Evolutionary conservation across 1,139 yeast genomes (phyloP), one percentile per base, ranked within the genome.

Genomic region (Kurtzmaniella natalensis): DNA sequence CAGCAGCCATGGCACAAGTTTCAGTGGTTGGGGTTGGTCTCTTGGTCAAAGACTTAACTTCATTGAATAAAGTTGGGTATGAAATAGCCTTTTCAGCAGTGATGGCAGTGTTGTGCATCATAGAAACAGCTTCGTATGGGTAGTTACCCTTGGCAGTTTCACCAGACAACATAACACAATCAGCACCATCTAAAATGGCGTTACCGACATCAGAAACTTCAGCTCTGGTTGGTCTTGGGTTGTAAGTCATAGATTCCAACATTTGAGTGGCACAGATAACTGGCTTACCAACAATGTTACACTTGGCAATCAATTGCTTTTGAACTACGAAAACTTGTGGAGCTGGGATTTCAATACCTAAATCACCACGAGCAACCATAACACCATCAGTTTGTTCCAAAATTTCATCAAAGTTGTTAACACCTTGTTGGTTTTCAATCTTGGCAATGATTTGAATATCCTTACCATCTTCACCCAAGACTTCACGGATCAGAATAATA

Each of bases 151-250:
- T 92, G 58, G 99, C 98, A 52, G 99, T 92, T 74, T 92, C 99
- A 63, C 98, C 98, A 37, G 96, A 85, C 65, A 92, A 79, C 98
- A 92, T 92, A 61, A 89, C 96, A 83, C 97, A 92, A 75, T 92
- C 99, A 57, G 97, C 96, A 71, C 99, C 99, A 61, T 92, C 99
- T 62, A 92, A 79, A 53, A 94, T 84, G 52, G 98, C 98, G 68
- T 92, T 92, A 72, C 98, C 98, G 46, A 94, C 98, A 67, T 92
- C 99, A 37, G 95, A 83, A 45, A 92, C 97, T 74, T 92, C 99
- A 51, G 99, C 99, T 75, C 99, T 86, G 61, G 99, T 92, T 68
- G 99, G 98, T 71, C 98, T 84, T 63, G 99, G 99, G 82, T 92
- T 94, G 72, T 83, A 87, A 42, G 97, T 92, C 99, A 92, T 92